Evolutionary conservation across 495 filamentous ascomycete species (phyloP).

Genomic region (Neurospora sp.): DNA sequence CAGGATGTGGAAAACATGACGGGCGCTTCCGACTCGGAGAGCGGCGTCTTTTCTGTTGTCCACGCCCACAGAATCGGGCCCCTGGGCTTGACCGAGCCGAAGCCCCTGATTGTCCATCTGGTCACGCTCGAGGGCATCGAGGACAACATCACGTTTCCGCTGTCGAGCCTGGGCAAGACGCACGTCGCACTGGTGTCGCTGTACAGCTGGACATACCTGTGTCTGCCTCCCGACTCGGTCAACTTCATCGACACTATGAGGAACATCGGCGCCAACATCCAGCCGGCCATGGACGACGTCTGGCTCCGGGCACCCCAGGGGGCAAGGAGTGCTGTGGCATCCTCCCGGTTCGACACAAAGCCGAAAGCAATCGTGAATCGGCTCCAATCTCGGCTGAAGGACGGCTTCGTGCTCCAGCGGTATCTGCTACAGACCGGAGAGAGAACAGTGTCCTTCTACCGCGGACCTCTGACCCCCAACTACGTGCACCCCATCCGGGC

Average conservation of each 20-base stretch:
- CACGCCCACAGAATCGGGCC: constrained; percentile 25
- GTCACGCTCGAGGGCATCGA: constrained; percentile 25
- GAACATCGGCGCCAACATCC: constrained; percentile 5
- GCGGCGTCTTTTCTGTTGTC: constrained; percentile 28
- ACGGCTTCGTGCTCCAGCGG: constrained; percentile 30
- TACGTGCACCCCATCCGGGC: constrained; percentile 9
- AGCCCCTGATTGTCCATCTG: constrained; percentile 22
- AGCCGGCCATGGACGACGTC: background rate
- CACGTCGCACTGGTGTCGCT: constrained; percentile 31
- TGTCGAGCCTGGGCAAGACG: background rate
- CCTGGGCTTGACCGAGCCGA: constrained; percentile 8
- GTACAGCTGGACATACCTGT: constrained; percentile 37
- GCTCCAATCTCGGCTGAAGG: constrained; percentile 12
- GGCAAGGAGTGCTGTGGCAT: background rate
- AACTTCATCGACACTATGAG: constrained; percentile 21
- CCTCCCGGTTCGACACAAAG: too few relatives aligned
- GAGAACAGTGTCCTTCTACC: constrained; percentile 23
- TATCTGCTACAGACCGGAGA: constrained; percentile 33
- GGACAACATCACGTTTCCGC: background rate
- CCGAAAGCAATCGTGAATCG: background rate
- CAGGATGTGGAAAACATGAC: constrained; percentile 26
- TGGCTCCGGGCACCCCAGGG: background rate
- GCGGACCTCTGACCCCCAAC: constrained; percentile 32
- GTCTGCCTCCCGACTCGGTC: constrained; percentile 23
- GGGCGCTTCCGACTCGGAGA: constrained; percentile 18